A percentile compares a stretch with the other conserved stretches of the same genome.
These are phyloP conservation scores for Paramecium octaurelia DNA, from an alignment of 73 alveolate genomes.

Conservation along the genomic window DNA sequence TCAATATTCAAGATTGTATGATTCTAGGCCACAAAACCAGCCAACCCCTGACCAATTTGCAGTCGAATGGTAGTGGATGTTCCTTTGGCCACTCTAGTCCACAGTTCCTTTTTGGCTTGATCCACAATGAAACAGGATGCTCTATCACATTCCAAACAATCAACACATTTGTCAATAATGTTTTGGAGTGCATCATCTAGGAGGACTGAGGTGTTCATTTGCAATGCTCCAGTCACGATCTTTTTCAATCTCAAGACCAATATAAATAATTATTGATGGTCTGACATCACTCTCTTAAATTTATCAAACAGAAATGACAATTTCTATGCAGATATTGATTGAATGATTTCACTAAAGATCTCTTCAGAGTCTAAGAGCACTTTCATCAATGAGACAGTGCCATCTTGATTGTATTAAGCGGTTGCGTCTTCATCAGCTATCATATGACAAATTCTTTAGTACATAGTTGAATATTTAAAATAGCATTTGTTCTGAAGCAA, in stretches of 20 bases:
- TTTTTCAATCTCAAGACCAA: constrained; percentile 57
- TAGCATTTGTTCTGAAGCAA: constrained; percentile 25
- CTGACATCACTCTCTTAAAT: constrained; percentile 36
- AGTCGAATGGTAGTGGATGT: constrained; percentile 60
- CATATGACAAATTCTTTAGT: not conserved
- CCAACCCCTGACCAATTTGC: constrained; percentile 69
- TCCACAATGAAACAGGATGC: constrained; percentile 77
- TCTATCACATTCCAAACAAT: constrained; percentile 71
- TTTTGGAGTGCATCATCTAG: constrained; percentile 66
- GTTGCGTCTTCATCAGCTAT: constrained; percentile 43
- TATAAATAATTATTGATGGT: constrained; percentile 16
- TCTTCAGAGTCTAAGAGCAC: constrained; percentile 18
- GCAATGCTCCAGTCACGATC: constrained; percentile 42
- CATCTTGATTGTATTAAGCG: not conserved
- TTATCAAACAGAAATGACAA: constrained; percentile 11
- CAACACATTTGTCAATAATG: constrained; percentile 52
- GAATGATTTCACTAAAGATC: not conserved
- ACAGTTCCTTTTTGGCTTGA: constrained; percentile 63
- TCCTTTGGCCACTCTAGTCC: constrained; percentile 77
- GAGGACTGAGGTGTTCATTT: constrained; percentile 55
- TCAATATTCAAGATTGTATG: constrained; percentile 62
- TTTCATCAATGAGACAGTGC: constrained; percentile 7
- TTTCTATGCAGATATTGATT: constrained; percentile 13
- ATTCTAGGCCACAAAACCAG: constrained; percentile 69
- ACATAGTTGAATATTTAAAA: not conserved